These are phyloP conservation scores for Gossypium aridum DNA, from an alignment of 441 rosid species.

Conservation along the genomic window DNA sequence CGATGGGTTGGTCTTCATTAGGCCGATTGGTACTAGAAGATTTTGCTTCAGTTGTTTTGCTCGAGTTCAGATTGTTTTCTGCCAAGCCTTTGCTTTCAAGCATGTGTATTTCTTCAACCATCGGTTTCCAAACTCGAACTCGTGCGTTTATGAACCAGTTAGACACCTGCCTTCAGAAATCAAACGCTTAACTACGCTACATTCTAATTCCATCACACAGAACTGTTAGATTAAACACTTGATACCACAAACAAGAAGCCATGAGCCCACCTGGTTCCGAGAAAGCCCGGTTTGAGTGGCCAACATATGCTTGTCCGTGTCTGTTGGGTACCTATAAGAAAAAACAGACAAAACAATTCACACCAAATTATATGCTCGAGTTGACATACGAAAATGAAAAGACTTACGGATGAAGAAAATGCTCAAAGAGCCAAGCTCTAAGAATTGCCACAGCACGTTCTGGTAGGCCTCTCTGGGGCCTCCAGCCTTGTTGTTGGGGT, in stretches of 20 bases:
- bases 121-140: constrained; percentile 53
- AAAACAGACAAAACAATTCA: constrained; percentile 5
- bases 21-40: constrained; percentile 13
- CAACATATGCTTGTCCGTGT: constrained; percentile 51
- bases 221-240: background rate
- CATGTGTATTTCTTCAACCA: constrained; percentile 50
- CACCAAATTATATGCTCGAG: background rate
- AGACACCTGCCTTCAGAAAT: constrained; percentile 30
- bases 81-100: constrained; percentile 39
- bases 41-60: constrained; percentile 16
- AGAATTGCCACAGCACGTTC: constrained; percentile 59
- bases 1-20: constrained; percentile 16
- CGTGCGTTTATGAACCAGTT: constrained; percentile 59
- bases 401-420: constrained; percentile 68
- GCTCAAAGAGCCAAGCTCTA: constrained; percentile 60
- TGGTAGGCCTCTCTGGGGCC: constrained; percentile 67
- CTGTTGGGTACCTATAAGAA: constrained; percentile 48
- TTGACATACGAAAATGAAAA: background rate
- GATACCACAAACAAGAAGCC: background rate
- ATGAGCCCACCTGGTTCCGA: constrained; percentile 48
- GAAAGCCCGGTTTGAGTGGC: constrained; percentile 60
- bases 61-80: constrained; percentile 22
- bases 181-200: background rate
- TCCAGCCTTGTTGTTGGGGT: constrained; percentile 47
- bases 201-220: constrained; percentile 13